Percentiles rank a stretch among this genome's conserved stretches.
These are phyloP conservation scores for Brassica balearica DNA, from an alignment of 441 rosid genomes.

Conservation along the genomic window DNA sequence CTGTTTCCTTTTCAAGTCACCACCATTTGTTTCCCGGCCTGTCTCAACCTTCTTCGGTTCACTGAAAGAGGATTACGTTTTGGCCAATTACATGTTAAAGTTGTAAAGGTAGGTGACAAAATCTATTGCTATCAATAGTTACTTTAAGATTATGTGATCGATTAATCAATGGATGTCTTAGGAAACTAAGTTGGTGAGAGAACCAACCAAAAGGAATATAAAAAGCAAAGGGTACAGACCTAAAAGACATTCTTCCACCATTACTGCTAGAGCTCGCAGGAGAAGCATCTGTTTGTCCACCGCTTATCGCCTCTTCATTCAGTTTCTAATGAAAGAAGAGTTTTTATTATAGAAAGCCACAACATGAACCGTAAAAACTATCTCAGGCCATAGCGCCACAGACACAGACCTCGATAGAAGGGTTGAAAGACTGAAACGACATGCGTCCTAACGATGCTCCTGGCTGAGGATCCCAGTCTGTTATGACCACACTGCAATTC, in stretches of 20 bases:
- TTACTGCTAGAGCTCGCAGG: constrained; percentile 49
- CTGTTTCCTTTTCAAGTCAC: constrained; percentile 83
- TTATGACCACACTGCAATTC: constrained; percentile 72
- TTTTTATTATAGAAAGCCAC: not conserved
- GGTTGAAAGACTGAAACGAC: constrained; percentile 94
- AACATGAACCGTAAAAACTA: no score
- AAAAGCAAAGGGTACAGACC: constrained; percentile 48
- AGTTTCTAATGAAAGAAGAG: constrained; percentile 65
- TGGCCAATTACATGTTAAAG: no score
- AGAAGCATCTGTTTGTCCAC: constrained; percentile 50
- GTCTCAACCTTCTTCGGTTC: constrained; percentile 46
- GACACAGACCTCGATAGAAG: constrained; percentile 62
- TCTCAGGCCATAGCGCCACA: no score
- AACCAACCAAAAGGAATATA: constrained; percentile 3
- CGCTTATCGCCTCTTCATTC: constrained; percentile 60
- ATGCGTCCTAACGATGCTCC: constrained; percentile 83
- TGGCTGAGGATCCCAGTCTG: constrained; percentile 95
- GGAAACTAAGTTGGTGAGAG: no score
- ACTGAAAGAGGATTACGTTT: constrained; percentile 47
- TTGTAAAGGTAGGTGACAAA: no score
- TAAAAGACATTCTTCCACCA: constrained; percentile 47
- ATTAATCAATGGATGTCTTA: no score
- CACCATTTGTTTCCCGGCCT: constrained; percentile 45
- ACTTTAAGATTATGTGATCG: no score
- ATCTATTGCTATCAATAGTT: no score